Evolutionary conservation across 2,329 filamentous ascomycete genomes (phyloP), one percentile per base, ranked within the genome.

Genomic region (Dothistroma pini): DNA sequence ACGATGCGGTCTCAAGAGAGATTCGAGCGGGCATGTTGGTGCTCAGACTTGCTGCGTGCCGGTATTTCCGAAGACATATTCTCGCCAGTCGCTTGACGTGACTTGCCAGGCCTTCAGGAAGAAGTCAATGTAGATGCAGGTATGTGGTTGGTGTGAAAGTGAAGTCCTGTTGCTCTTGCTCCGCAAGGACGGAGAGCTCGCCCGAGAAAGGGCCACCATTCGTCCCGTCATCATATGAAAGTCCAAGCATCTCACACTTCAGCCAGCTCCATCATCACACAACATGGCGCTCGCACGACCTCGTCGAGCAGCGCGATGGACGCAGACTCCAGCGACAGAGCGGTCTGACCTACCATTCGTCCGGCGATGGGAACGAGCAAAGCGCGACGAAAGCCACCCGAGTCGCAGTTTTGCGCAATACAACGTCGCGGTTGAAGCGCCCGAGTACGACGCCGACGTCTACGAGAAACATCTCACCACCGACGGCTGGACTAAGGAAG

Each of bases 401-500:
- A 53, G 51, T 21, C 51, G 51, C 51, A 53, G 51, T 35, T 97
- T 95, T 76, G 86, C 90, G 53, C 96, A 93, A 73, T 97, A 89
- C 81, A 96, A 97, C 72, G 87, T 96, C 58, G 84, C 88, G 66
- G 85, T 93, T 14, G 83, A 89, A 4, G 82, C 92, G 38, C 91
- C 93, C 0, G 83, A 87, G 62, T 97, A 97, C 76, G 91, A 85
- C 63, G 89, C 96, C 65, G 90, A 93, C 64, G 89, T 96, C 74
- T 99, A 99, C 76, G 84, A 88, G 62, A 82, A 86, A 60, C 85
- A 89, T 63, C 77, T 99, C 55, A 83, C 86, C 16, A 49, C 68
- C 71, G 80, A 85, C 14, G 87, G 93, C 68, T 99, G 95, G 95
- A 88, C 89, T 14, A 91, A 89, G 71, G 89, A 95, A 69, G 95